Conservation (phyloP, 768 basidiomycete genomes). For the Tubosaeta sp. region DNA sequence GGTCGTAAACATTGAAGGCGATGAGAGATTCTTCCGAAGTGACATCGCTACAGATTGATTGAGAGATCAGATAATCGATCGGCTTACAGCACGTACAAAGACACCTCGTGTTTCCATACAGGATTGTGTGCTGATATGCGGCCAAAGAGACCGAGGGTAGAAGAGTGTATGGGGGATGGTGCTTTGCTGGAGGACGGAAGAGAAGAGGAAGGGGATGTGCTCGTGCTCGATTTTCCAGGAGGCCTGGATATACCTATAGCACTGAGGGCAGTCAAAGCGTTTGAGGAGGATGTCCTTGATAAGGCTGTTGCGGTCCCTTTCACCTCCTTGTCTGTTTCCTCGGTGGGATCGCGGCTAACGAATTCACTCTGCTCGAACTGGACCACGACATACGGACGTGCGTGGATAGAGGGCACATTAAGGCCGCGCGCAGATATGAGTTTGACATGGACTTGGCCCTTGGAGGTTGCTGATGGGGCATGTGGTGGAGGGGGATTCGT, state of each 20-base stretch:
- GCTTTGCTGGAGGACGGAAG: conserved; percentile 35
- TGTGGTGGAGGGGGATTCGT: conserved; percentile 24
- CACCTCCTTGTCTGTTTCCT: conserved; percentile 83
- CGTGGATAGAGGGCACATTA: conserved; percentile 59
- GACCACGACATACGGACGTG: conserved; percentile 90
- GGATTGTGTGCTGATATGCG: conserved; percentile 79
- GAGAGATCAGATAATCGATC: conserved; percentile 15
- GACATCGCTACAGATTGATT: conserved; percentile 67
- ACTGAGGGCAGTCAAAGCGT: conserved; percentile 61
- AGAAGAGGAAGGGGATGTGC: conserved; percentile 43
- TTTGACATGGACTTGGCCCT: conserved; percentile 91
- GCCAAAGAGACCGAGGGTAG: conserved; percentile 52
- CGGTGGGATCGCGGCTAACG: conserved; percentile 84
- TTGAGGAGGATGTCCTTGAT: conserved; percentile 56
- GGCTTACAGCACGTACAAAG: conserved; percentile 67
- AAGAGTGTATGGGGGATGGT: conserved; percentile 26
- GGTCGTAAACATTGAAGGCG: conserved; percentile 90
- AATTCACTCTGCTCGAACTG: conserved; percentile 99
- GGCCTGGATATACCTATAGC: conserved; percentile 53
- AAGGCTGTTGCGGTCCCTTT: conserved; percentile 67
- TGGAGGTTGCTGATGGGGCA: conserved; percentile 36
- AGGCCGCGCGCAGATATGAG: conserved; percentile 88
- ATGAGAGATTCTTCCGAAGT: conserved; percentile 82
- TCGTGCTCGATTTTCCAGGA: conserved; percentile 39
- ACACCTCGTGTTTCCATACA: conserved; percentile 98